Base-by-base conservation (phyloP, 2,329 filamentous ascomycete genomes). In the Fusarium continuum region DNA sequence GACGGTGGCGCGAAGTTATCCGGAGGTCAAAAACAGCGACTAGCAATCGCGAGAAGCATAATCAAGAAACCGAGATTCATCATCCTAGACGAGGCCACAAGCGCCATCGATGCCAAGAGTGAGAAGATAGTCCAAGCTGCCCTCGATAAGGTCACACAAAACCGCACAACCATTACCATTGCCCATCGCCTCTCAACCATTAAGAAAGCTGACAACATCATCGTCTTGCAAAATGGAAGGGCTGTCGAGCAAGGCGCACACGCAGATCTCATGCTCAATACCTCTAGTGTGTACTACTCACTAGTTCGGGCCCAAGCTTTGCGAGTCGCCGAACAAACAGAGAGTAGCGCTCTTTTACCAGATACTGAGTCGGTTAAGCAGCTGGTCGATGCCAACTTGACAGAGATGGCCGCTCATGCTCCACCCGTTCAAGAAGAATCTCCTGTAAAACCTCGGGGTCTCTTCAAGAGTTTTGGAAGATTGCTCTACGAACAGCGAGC, bases 31-130 rank as follows among this genome's bases (percentile, higher is more conserved):
- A 79, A 81, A 22, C 85, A 87, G 67, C 80, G 84, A 0, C 74
- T 87, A 4, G 83, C 82, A 1, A 83, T 87, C 31, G 84, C 85
- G 0, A 76, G 84, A 5, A 84, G 83, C 0, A 74, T 87, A 13
- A 76, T 86, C 4, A 78, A 83, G 4, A 78, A 80, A 5, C 84
- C 84, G 2, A 79, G 80, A 3, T 88, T 91, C 45, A 76, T 91
- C 2, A 84, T 91, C 8, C 78, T 88, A 3, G 89, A 91, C 62
- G 88, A 91, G 74, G 88, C 88, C 1, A 91, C 88, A 0, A 85
- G 83, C 14, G 84, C 87, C 1, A 69, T 80, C 26, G 76, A 80
- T 28, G 73, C 75, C 2, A 69, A 63, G 26, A 68, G 75, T 2
- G 76, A 79, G 23, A 75, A 73, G 34, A 73, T 77, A 1, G 83